A percentile compares a stretch with the other conserved stretches of the same genome.
These are phyloP conservation scores for Orobanche coerulescens DNA, from an alignment of 257 asterid species.

Conservation along the genomic window DNA sequence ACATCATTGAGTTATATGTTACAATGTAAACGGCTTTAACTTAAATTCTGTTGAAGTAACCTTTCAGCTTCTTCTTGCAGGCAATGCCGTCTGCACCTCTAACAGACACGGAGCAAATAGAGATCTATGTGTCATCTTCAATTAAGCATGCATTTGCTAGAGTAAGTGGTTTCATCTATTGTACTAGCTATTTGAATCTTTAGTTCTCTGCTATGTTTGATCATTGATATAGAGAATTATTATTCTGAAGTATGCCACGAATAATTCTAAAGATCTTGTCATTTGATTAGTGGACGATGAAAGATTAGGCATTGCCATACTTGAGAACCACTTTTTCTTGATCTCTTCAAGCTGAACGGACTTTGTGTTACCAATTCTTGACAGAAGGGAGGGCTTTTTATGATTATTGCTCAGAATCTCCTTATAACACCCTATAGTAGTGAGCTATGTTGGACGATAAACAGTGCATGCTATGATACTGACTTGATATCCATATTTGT, in stretches of 20 bases:
- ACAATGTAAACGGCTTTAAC: neutral
- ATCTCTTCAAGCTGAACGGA: neutral
- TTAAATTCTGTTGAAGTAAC: constrained; percentile 12
- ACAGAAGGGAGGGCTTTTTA: neutral
- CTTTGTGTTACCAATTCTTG: neutral
- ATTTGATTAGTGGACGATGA: constrained; percentile 15
- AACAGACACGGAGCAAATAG: constrained; percentile 83
- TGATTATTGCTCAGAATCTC: neutral
- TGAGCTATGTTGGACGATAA: neutral
- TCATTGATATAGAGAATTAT: neutral
- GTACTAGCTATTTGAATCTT: constrained; percentile 10
- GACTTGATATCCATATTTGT: neutral
- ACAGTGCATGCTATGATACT: neutral
- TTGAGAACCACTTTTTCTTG: neutral
- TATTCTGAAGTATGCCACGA: neutral
- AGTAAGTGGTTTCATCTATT: constrained; percentile 40
- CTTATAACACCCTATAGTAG: neutral
- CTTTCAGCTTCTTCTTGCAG: constrained; percentile 40
- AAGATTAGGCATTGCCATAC: neutral
- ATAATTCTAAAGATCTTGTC: neutral
- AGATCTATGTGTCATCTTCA: constrained; percentile 72
- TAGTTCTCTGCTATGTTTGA: neutral
- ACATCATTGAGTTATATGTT: neutral
- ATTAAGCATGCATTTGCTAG: constrained; percentile 69
- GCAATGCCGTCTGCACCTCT: constrained; percentile 47